These are phyloP conservation scores for Komagataella phaffii DNA, from an alignment of 805 yeast species.

Conservation along the genomic window DNA sequence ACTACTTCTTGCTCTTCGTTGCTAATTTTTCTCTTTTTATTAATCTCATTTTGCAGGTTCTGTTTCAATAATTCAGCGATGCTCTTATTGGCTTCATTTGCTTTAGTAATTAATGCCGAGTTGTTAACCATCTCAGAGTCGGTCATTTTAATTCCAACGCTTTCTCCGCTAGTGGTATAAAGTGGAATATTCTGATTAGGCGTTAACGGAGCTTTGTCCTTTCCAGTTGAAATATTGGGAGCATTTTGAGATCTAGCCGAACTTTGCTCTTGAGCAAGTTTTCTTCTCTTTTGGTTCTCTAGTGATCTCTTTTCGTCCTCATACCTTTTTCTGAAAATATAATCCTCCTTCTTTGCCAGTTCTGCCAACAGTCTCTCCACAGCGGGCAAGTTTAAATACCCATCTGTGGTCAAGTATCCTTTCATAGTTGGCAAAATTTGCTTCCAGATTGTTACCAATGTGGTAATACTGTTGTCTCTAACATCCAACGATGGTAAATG, in stretches of 20 bases:
- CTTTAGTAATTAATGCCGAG: constrained; percentile 48
- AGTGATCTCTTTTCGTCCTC: constrained; percentile 59
- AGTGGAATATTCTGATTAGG: constrained; percentile 67
- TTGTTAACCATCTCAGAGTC: constrained; percentile 61
- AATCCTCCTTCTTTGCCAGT: constrained; percentile 64
- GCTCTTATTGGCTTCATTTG: constrained; percentile 55
- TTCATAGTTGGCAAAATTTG: constrained; percentile 47
- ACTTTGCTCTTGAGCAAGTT: constrained; percentile 31
- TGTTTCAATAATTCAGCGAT: constrained; percentile 51
- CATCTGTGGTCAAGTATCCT: constrained; percentile 84
- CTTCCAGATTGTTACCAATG: constrained; percentile 76
- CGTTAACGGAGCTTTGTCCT: constrained; percentile 60
- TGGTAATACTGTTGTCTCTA: constrained; percentile 86
- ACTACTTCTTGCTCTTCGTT: constrained; percentile 4
- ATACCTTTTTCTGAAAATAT: constrained; percentile 57
- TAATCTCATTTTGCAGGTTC: constrained; percentile 12
- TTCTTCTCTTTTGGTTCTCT: constrained; percentile 49
- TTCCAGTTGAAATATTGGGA: constrained; percentile 52
- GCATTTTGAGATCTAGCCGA: constrained; percentile 28
- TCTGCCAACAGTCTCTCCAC: constrained; percentile 59
- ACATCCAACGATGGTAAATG: constrained; percentile 92
- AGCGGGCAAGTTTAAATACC: constrained; percentile 58
- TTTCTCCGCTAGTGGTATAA: constrained; percentile 61
- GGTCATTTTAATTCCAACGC: constrained; percentile 47
- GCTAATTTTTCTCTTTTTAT: constrained; percentile 10